Percentiles rank a stretch among this genome's conserved stretches.
Conservation (phyloP, 192 early-diverging fungal species). For the Rhizophagus prolifer region DNA sequence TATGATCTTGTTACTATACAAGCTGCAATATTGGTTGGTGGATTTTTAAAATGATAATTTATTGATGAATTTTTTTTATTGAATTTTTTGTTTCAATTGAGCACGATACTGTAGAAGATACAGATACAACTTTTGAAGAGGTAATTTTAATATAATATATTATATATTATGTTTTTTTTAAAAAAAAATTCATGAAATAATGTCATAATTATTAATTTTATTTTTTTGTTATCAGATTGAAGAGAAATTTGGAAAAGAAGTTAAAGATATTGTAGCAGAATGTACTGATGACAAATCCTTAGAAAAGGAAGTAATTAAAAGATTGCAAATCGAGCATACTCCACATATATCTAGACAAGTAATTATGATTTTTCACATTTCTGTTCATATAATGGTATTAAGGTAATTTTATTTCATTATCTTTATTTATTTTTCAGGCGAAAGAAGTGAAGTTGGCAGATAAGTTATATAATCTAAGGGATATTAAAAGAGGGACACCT, state of each 20-base stretch:
- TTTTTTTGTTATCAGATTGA: constrained; percentile 37
- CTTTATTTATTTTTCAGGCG: constrained; percentile 38
- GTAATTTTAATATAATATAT: constrained; percentile 28
- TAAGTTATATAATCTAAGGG: constrained; percentile 62
- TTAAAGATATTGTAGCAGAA: constrained; percentile 54
- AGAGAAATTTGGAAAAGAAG: constrained; percentile 46
- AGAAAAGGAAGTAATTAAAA: constrained; percentile 50
- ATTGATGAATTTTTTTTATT: neutral
- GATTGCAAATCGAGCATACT: constrained; percentile 56
- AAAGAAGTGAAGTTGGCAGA: constrained; percentile 69
- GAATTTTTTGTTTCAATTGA: neutral
- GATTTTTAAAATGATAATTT: neutral
- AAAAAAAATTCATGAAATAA: neutral
- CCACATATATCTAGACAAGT: constrained; percentile 50
- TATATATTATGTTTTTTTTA: neutral
- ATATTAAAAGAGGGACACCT: constrained; percentile 46
- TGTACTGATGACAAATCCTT: constrained; percentile 61
- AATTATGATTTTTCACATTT: neutral
- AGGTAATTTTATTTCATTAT: neutral
- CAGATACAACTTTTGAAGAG: constrained; percentile 61
- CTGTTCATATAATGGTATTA: neutral
- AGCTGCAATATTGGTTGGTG: constrained; percentile 50
- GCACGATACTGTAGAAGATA: constrained; percentile 72
- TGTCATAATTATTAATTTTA: neutral
- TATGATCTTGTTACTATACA: constrained; percentile 44